Base-by-base conservation (phyloP, 2,329 filamentous ascomycete species). In the Fusarium camptoceras region DNA sequence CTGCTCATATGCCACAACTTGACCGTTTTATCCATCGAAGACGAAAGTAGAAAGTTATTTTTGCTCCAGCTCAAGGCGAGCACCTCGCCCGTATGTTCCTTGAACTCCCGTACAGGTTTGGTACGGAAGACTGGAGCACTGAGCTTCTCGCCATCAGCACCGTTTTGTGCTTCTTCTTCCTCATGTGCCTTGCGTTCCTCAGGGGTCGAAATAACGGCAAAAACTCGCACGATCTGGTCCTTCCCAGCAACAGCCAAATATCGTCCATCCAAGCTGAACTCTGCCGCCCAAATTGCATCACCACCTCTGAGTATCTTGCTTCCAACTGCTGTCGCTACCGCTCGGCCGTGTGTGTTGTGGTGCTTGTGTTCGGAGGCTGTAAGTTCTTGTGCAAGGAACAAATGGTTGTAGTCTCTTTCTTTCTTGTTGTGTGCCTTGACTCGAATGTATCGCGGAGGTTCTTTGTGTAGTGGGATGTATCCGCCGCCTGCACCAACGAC, bases 11-110 rank as follows among this genome's bases (percentile, higher is more conserved):
- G 96, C 95, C 96, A 99, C 49, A 99, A 81, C 16, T 94, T 88
- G 15, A 99, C 96, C 0, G 94, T 97, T 83, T 98, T 98, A 78
- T 99, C 96, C 94, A 98, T 98, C 0, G 94, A 97, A 0, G 94
- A 97, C 6, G 95, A 98, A 18, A 99, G 85, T 28, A 99, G 81
- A 73, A 99, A 99, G 78, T 97, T 97, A 81, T 99, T 99, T 85
- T 98, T 99, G 83, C 95, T 98, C 96, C 96, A 99, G 78, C 93
- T 97, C 64, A 99, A 80, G 77, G 97, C 95, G 70, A 99, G 82
- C 8, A 99, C 89, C 72, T 97, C 94, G 18, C 92, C 91, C 1
- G 89, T 91, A 77, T 99, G 96, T 7, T 94, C 94, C 56, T 87
- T 83, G 70, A 96, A 98, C 76, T 97, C 92, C 58, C 91, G 88